Percentiles rank a stretch among this genome's conserved stretches.
phyloP scores from a whole-genome alignment of 257 asterid species.

The Plectranthus barbatus region DNA sequence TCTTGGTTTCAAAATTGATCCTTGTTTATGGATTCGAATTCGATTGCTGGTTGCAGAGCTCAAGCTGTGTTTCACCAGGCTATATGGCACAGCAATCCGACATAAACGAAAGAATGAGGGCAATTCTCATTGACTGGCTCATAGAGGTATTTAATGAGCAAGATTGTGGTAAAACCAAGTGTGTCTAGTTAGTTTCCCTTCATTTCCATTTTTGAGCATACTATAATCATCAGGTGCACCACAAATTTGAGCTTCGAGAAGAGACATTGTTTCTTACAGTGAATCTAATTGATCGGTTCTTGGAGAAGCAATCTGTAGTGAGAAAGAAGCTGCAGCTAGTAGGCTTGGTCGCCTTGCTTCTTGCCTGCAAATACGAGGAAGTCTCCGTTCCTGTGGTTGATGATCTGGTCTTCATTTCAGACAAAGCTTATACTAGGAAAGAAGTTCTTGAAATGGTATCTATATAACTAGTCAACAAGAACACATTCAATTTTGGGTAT shows the following conservation, averaged over 20 bases:
- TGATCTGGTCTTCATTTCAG: constrained; percentile 78
- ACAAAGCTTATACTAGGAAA: constrained; percentile 73
- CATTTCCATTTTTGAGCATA: neutral
- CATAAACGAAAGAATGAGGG: constrained; percentile 79
- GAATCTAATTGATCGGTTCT: constrained; percentile 72
- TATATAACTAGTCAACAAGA: neutral
- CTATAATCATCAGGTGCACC: constrained; percentile 60
- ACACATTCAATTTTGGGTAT: neutral
- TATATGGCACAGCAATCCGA: constrained; percentile 75
- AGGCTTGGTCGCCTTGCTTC: constrained; percentile 81
- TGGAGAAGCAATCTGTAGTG: constrained; percentile 65
- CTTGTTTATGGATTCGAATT: neutral
- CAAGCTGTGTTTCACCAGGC: constrained; percentile 68
- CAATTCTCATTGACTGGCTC: constrained; percentile 91
- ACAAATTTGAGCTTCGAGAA: constrained; percentile 81
- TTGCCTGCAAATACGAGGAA: constrained; percentile 95
- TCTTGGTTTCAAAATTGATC: neutral
- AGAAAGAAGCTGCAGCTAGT: constrained; percentile 89
- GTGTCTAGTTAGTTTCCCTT: neutral
- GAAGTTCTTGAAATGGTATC: constrained; percentile 84
- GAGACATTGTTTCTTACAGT: constrained; percentile 80
- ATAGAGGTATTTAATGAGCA: constrained; percentile 43
- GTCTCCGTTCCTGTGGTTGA: constrained; percentile 83
- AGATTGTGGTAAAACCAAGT: neutral
- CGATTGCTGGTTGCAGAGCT: constrained; percentile 32